phyloP scores from a whole-genome alignment of 2,329 filamentous ascomycete genomes.

The Phyllosticta ampelicida region DNA sequence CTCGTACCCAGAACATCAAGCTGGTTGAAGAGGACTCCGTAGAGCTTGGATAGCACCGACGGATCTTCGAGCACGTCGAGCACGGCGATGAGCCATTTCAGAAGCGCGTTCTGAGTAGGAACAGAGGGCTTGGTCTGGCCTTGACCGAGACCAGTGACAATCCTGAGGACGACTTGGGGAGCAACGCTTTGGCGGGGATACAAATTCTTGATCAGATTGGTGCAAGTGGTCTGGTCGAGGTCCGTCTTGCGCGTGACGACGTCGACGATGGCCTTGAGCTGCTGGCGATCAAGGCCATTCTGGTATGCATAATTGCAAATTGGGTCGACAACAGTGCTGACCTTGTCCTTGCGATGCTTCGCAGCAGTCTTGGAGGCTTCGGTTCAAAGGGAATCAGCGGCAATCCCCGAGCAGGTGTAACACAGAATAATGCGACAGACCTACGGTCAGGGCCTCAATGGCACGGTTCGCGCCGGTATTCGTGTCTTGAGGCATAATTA shows the following conservation, averaged over 20 bases:
- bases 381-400: constrained; percentile 16
- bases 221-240: constrained; percentile 66
- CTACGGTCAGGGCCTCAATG: constrained; percentile 26
- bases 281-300: constrained; percentile 51
- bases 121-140: constrained; percentile 65
- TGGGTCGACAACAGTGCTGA: constrained; percentile 54
- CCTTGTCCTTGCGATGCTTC: constrained; percentile 53
- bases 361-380: constrained; percentile 39
- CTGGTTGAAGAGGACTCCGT: constrained; percentile 68
- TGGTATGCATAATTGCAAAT: constrained; percentile 55
- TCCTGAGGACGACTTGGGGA: constrained; percentile 48
- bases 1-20: constrained; percentile 66
- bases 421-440: constrained; percentile 18
- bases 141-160: constrained; percentile 66
- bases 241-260: constrained; percentile 55
- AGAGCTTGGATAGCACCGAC: constrained; percentile 54
- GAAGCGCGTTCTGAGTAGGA: constrained; percentile 56
- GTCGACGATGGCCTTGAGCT: constrained; percentile 53
- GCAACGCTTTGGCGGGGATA: constrained; percentile 61
- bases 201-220: constrained; percentile 58
- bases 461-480: constrained; percentile 16
- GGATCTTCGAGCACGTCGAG: constrained; percentile 60
- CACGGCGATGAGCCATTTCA: constrained; percentile 70
- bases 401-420: constrained; percentile 2
- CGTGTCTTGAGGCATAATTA: constrained; percentile 5